Evolutionary conservation across 1,139 yeast genomes (phyloP), one percentile per base, ranked within the genome.

Genomic region (Taphrina wiesneri): DNA sequence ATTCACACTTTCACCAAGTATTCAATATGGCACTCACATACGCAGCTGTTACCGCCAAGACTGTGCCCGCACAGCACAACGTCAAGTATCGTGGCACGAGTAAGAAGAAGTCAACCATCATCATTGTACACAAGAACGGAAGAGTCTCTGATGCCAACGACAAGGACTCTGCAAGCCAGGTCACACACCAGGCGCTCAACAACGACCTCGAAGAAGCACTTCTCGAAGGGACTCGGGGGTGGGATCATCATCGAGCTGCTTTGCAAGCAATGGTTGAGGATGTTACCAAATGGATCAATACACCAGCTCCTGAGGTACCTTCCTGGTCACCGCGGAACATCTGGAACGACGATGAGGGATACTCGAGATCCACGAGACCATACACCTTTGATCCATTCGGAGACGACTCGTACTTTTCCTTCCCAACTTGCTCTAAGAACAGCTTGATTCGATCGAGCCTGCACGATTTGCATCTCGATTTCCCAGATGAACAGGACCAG

Each of bases 311-410:
- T 5, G 21, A 39, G 6, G 19, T 17, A 39, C 21, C 6, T 5
- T 6, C 21, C 5, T 7, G 6, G n/a, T 11, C 25, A 45, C n/a
- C n/a, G 28, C 49, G n/a, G 7, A n/a, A 45, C 28, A 45, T 45
- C n/a, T 45, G 49, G 49, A 45, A 45, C 43, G 43, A 4, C 15
- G 36, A 32, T 4, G 36, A 15, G 15, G 36, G 9, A 11, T 32
- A 15, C 36, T 11, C 36, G 36, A 32, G 36, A 32, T 11, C 43
- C 43, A 39, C 43, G 17, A 45, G n/a, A 4, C 49, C 28, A 3
- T 45, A 23, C 28, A 45, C 49, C 26, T 45, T 45, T 21, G 49
- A 45, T 45, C 49, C 49, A 7, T 45, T 45, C n/a, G 49, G 28
- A 19, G 43, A 39, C n/a, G 43, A 19, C 3, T 39, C 43, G 43